Evolutionary conservation across 139 green algal species (phyloP), one percentile per base, ranked within the genome.

Genomic region (Chlamydomonas sp.): DNA sequence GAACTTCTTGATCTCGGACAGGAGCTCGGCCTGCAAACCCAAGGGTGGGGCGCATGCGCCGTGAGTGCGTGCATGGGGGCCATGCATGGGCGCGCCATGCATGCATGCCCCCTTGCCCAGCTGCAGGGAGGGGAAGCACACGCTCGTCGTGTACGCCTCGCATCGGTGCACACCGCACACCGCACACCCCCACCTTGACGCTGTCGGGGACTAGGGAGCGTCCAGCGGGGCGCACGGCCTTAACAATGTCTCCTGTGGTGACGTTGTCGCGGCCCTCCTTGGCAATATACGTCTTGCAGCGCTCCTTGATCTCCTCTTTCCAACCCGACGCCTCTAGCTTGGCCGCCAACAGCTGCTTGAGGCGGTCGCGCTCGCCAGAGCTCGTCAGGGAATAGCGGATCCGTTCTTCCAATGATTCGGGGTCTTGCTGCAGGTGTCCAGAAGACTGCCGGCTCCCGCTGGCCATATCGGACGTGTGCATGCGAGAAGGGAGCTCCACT

Each of bases 261-360:
- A 90, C 72, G 48, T 83, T 81, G 1, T 81, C 77, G 1, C 76
- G 67, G 10, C 75, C 81, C 1, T 65, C 58, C 36, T 54, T 60
- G 6, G 64, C 20, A 8, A 87, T 69, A 62, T 76, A 81, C 70
- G 84, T 79, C 82, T 74, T 49, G 64, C 29, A 70, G 38, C 69
- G 73, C 48, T 77, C 70, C 71, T 81, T 82, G 39, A 90, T 48
- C 24, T 88, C 79, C 63, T 90, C 81, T 5, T 72, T 73, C 84
- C 84, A 90, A 37, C 84, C 84, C n/a, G 79, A 88, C 43, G 81
- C 77, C 43, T 76, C 73, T 5, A 90, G 76, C 47, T 78, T 74
- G 0, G 79, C 66, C 20, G 75, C 29, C 24, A 89, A 67, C 57
- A 87, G 65, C 31, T 76, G 30, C 69, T 89, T 89, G 24, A 89